These are phyloP conservation scores for Triangularia verruculosa DNA, from an alignment of 2,329 filamentous ascomycete species.

Conservation along the genomic window DNA sequence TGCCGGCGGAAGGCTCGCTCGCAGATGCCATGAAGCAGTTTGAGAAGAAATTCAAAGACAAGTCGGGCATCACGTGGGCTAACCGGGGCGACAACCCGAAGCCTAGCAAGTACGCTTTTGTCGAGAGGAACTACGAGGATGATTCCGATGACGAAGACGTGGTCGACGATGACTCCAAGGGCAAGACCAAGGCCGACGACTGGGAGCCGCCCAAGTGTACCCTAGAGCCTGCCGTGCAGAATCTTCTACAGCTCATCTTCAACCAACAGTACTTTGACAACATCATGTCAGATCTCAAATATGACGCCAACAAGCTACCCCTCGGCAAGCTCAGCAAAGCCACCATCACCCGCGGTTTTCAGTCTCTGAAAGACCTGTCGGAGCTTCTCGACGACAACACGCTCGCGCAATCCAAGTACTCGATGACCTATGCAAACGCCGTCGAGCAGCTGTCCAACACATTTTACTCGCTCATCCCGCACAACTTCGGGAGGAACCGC, in stretches of 20 bases:
- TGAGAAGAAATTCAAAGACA: conserved; percentile 60
- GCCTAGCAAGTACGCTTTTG: conserved; percentile 71
- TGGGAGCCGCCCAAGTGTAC: conserved; percentile 49
- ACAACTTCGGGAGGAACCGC: conserved; percentile 70
- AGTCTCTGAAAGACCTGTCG: conserved; percentile 72
- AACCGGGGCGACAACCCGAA: conserved; percentile 55
- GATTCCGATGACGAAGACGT: conserved; percentile 53
- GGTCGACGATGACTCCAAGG: conserved; percentile 36
- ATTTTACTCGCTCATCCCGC: conserved; percentile 81
- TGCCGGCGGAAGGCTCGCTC: conserved; percentile 43
- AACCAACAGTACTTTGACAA: conserved; percentile 69
- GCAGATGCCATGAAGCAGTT: conserved; percentile 48
- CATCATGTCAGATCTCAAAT: conserved; percentile 65
- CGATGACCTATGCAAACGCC: conserved; percentile 37
- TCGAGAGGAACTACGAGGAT: conserved; percentile 73
- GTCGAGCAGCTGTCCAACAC: conserved; percentile 67
- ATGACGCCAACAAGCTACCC: conserved; percentile 73
- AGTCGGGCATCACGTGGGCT: conserved; percentile 56
- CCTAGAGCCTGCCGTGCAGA: conserved; percentile 58
- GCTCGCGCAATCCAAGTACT: conserved; percentile 45
- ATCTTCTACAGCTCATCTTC: conserved; percentile 79
- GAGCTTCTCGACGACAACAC: conserved; percentile 57
- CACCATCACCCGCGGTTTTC: conserved; percentile 72
- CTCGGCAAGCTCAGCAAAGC: conserved; percentile 79
- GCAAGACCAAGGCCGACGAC: conserved; percentile 38